Base-by-base conservation (phyloP, 2,329 filamentous ascomycete genomes). In the Hirsutella rhossiliensis region DNA sequence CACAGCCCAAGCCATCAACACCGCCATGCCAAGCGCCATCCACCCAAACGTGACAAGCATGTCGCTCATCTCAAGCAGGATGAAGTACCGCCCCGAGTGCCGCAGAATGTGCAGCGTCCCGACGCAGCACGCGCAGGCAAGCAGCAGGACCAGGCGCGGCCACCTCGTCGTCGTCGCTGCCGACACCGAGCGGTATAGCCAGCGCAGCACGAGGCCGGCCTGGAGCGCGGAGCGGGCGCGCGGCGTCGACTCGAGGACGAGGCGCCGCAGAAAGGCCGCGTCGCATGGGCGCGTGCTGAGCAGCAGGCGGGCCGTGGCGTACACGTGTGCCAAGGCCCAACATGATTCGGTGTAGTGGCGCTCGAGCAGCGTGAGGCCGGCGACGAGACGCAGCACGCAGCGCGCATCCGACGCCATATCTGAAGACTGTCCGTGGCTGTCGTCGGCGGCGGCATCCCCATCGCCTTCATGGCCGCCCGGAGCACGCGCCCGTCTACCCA, bases 61-160 rank as follows among this genome's bases (percentile, higher is more conserved):
- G 5, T 61, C 63, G 45, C 59, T 59, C 48, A 64, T 52, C 56
- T 68, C 59, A 18, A 66, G 50, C 38, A 58, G 54, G 6, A 69
- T 54, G 46, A 62, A 67, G 43, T 67, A 61, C 32, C 51, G 56
- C 37, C 63, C 62, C 28, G 64, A 61, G 44, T 60, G 59, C 34
- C 51, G 49, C 13, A 65, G 51, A 23, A 66, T 20, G 17, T 54
- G 48, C 30, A 40, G 52, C 42, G 55, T 57, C 1, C 30, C 44
- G 9, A 39, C 49, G 44, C 17, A 17, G 34, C 15, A 15, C 34
- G 34, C 15, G 15, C 15, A 36, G 4, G 18, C 34, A 15, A 4
- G 18, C 15, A 36, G 12, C 12, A 36, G 34, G 15, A 15, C 34
- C 8, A 11, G 34, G 7, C 13, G 32, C 32, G 8, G 32, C 15